A percentile compares a stretch with the other conserved stretches of the same genome.
These are phyloP conservation scores for Alloteropsis semialata DNA, from an alignment of 176 grass and related monocot genomes.

Conservation along the genomic window DNA sequence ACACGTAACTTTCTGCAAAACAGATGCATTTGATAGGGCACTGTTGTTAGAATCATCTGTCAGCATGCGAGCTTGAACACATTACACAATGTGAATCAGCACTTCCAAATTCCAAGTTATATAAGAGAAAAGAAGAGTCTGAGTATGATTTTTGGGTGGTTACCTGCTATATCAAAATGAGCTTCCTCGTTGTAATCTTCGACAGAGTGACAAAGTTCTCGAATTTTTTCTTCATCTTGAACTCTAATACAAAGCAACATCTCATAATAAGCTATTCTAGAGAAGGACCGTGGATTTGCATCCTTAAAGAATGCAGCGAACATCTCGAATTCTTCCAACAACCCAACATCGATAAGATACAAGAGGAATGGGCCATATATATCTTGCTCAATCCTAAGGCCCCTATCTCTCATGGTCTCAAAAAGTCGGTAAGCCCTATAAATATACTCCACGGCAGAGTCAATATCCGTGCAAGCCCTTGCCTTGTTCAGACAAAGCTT, in stretches of 20 bases:
- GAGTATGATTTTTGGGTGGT: constrained; percentile 11
- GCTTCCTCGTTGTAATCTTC: constrained; percentile 38
- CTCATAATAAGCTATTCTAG: constrained; percentile 86
- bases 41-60: constrained; percentile 2
- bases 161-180: constrained; percentile 62
- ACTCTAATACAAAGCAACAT: constrained; percentile 74
- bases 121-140: neutral
- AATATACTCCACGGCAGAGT: constrained; percentile 59
- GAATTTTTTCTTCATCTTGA: constrained; percentile 66
- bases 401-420: constrained; percentile 60
- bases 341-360: constrained; percentile 65
- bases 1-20: constrained; percentile 78
- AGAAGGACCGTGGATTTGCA: constrained; percentile 44
- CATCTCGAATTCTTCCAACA: constrained; percentile 68
- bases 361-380: constrained; percentile 67
- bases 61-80: neutral
- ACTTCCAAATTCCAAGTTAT: neutral
- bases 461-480: constrained; percentile 46
- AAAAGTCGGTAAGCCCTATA: constrained; percentile 53
- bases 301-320: constrained; percentile 72
- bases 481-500: constrained; percentile 54
- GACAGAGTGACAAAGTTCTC: constrained; percentile 50
- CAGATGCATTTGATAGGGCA: constrained; percentile 7
- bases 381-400: constrained; percentile 60
- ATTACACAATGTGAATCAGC: constrained; percentile 19